These are phyloP conservation scores for Maudiozyma bulderi DNA, from an alignment of 805 yeast genomes.

Conservation along the genomic window DNA sequence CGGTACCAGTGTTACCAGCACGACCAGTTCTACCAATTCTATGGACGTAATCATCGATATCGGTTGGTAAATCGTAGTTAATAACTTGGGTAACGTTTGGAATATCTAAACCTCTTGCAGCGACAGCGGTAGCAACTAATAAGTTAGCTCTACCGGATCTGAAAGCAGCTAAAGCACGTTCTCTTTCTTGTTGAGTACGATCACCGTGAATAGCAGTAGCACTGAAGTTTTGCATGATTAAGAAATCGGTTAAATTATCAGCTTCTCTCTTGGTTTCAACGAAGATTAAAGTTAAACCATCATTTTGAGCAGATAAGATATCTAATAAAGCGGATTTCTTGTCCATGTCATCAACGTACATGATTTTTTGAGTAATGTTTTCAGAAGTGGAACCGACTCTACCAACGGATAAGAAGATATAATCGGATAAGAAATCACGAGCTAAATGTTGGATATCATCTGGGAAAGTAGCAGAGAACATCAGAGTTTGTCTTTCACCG, in stretches of 20 bases:
- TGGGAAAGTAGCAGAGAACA: conserved; percentile 99
- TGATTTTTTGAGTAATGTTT: conserved; percentile 89
- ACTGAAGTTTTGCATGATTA: conserved; percentile 80
- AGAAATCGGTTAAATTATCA: conserved; percentile 85
- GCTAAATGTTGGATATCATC: conserved; percentile 95
- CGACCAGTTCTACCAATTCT: conserved; percentile 99
- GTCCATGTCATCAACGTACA: conserved; percentile 87
- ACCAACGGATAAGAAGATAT: conserved; percentile 94
- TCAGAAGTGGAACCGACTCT: conserved; percentile 99
- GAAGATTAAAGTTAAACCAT: conserved; percentile 84
- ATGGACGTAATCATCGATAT: conserved; percentile 97
- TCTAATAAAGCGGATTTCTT: conserved; percentile 86
- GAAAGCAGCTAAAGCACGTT: conserved; percentile 90
- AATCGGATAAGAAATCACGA: conserved; percentile 90
- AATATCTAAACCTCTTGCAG: conserved; percentile 99
- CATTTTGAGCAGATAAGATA: conserved; percentile 68
- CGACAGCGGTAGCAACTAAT: conserved; percentile 98
- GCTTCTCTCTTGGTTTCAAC: conserved; percentile 99
- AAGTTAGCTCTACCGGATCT: conserved; percentile 87
- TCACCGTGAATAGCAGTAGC: conserved; percentile 99
- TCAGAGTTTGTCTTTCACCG: conserved; percentile 84
- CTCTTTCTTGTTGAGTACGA: conserved; percentile 96
- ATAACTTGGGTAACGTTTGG: conserved; percentile 97
- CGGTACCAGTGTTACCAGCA: conserved; percentile 98
- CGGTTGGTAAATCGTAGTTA: conserved; percentile 93